These are phyloP conservation scores for Starmera quercuum DNA, from an alignment of 805 yeast species.

Conservation along the genomic window DNA sequence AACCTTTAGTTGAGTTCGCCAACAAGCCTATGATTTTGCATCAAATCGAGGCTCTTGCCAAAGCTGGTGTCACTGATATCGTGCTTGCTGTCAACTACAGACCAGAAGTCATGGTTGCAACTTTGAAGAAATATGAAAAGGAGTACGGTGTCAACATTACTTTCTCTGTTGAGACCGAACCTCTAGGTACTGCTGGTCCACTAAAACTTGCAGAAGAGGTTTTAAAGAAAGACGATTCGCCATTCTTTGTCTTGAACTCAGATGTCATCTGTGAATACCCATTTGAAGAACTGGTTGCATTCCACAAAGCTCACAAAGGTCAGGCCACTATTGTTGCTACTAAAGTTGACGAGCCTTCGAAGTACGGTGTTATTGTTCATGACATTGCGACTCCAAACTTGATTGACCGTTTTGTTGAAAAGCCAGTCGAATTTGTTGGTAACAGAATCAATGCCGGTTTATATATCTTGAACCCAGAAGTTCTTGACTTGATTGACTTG, in stretches of 20 bases:
- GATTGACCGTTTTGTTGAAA: conserved; percentile 98
- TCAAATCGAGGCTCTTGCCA: conserved; percentile 96
- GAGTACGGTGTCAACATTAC: conserved; percentile 93
- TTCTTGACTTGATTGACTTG: conserved; percentile 91
- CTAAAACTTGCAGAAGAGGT: conserved; percentile 93
- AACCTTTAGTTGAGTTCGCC: conserved; percentile 96
- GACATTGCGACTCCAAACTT: conserved; percentile 92
- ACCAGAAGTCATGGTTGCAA: conserved; percentile 97
- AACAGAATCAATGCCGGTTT: conserved; percentile 99
- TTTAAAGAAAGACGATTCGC: conserved; percentile 88
- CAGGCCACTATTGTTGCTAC: conserved; percentile 98
- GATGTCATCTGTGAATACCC: conserved; percentile 99
- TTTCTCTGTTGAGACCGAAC: conserved; percentile 98
- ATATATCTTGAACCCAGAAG: conserved; percentile 95
- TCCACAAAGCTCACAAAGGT: conserved; percentile 96
- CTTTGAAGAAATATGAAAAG: conserved; percentile 88
- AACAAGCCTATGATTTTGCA: conserved; percentile 99
- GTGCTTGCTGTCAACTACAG: conserved; percentile 98
- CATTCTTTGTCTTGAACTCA: conserved; percentile 95
- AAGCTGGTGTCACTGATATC: conserved; percentile 98
- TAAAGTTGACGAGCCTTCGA: conserved; percentile 98
- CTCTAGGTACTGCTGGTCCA: conserved; percentile 99
- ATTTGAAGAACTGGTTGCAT: conserved; percentile 80
- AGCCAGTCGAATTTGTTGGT: conserved; percentile 99
- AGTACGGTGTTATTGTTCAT: conserved; percentile 98